Percentiles rank a stretch among this genome's conserved stretches.
Evolutionary conservation across 75 land plant genomes (phyloP).

Genomic region (Sequoiadendron giganteum): DNA sequence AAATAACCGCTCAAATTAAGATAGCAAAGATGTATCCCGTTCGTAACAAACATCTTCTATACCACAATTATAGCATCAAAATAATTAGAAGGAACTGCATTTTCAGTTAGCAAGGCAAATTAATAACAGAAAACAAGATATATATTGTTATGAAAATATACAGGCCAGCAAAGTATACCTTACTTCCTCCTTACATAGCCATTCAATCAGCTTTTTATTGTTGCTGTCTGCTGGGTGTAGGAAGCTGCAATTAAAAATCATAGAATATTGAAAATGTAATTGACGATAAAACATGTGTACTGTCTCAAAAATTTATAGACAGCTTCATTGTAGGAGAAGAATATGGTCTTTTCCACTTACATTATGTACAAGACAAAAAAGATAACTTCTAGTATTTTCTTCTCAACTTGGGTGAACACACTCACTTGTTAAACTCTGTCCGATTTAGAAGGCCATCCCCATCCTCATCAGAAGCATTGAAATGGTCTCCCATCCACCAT

Average conservation of each 20-base stretch:
- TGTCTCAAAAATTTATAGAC: neutral
- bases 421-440: constrained; percentile 89
- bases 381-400: neutral
- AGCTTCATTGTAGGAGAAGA: neutral
- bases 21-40: neutral
- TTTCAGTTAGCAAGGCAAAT: neutral
- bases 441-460: constrained; percentile 79
- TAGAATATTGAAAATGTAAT: neutral
- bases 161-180: constrained; percentile 31
- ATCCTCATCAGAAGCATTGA: constrained; percentile 89
- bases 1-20: neutral
- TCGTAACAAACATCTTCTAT: neutral
- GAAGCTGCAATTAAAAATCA: constrained; percentile 52
- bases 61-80: neutral
- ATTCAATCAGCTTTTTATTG: constrained; percentile 62
- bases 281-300: neutral
- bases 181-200: constrained; percentile 84
- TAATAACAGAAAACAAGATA: neutral
- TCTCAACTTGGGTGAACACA: neutral
- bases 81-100: neutral
- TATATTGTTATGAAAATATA: neutral
- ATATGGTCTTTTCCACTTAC: neutral
- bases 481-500: constrained; percentile 93
- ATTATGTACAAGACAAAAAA: neutral
- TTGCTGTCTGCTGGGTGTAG: constrained; percentile 86